Evolutionary conservation across 441 rosid genomes (phyloP).

Genomic region (Populus trichocarpa): DNA sequence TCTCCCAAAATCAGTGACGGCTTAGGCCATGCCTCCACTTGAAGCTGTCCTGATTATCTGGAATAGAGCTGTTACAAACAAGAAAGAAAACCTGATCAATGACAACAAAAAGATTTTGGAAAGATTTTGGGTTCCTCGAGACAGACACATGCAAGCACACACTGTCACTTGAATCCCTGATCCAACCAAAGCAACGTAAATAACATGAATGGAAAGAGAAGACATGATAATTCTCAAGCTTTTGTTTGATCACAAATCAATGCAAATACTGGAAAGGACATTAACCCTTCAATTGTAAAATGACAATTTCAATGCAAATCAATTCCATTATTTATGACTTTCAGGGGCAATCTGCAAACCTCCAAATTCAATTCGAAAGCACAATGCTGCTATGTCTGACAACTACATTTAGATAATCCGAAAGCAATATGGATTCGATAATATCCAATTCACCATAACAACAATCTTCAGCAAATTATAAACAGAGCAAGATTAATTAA

Average conservation of each 20-base stretch:
- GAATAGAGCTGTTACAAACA: conserved; percentile 58
- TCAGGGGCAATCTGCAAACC: background rate
- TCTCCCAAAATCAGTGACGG: background rate
- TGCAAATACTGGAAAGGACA: background rate
- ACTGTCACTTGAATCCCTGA: background rate
- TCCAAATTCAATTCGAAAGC: background rate
- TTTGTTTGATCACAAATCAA: background rate
- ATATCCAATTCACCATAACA: too few species aligned
- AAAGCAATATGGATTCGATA: too few species aligned
- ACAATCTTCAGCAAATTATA: background rate
- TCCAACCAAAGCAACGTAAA: background rate
- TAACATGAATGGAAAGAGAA: background rate
- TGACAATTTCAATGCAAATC: background rate
- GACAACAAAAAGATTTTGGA: background rate
- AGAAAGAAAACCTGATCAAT: background rate
- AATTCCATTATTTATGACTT: background rate
- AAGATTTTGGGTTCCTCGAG: background rate
- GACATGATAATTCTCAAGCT: background rate
- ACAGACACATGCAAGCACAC: background rate
- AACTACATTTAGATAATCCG: too few species aligned
- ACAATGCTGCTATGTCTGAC: background rate
- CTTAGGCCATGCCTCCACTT: conserved; percentile 73
- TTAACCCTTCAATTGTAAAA: background rate
- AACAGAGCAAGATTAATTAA: background rate
- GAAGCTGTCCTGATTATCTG: conserved; percentile 88